phyloP scores from a whole-genome alignment of 106 monocot genomes.

The Platanthera guangdongensis region DNA sequence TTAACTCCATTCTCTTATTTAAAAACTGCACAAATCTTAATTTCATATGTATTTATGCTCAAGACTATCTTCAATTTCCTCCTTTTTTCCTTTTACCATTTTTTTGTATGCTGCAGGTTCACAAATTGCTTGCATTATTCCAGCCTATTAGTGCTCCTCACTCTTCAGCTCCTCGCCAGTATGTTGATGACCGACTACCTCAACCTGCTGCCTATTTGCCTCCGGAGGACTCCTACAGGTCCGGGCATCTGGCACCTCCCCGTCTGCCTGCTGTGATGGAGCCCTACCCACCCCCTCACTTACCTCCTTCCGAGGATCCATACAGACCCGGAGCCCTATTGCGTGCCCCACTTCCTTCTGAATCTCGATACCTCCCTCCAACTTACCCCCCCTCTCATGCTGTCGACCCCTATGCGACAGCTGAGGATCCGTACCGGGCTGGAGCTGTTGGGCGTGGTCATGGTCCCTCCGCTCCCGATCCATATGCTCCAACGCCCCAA shows the following conservation, averaged over 20 bases:
- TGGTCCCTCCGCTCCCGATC: conserved; percentile 9
- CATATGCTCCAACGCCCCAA: neutral
- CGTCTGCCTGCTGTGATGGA: neutral
- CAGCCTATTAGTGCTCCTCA: conserved; percentile 13
- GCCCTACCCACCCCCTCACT: conserved; percentile 1
- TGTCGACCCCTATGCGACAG: neutral
- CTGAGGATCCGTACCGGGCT: conserved; percentile 15
- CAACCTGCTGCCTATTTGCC: conserved; percentile 10
- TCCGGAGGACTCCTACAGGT: conserved; percentile 11
- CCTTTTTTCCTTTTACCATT: neutral
- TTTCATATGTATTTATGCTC: neutral
- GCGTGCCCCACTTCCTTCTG: neutral
- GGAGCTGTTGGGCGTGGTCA: neutral
- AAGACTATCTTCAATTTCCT: neutral
- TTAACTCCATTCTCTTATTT: neutral
- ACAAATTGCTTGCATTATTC: conserved; percentile 38
- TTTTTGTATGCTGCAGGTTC: conserved; percentile 26
- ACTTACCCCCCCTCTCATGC: neutral
- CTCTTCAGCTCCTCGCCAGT: conserved; percentile 5
- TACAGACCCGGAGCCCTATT: neutral
- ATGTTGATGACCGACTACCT: conserved; percentile 8
- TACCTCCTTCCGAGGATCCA: neutral
- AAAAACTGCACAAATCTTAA: neutral
- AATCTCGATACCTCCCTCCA: neutral
- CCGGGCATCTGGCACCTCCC: neutral